A percentile compares a stretch with the other conserved stretches of the same genome.
Evolutionary conservation across 805 yeast species (phyloP).

Genomic region (Saturnispora halmiae): DNA sequence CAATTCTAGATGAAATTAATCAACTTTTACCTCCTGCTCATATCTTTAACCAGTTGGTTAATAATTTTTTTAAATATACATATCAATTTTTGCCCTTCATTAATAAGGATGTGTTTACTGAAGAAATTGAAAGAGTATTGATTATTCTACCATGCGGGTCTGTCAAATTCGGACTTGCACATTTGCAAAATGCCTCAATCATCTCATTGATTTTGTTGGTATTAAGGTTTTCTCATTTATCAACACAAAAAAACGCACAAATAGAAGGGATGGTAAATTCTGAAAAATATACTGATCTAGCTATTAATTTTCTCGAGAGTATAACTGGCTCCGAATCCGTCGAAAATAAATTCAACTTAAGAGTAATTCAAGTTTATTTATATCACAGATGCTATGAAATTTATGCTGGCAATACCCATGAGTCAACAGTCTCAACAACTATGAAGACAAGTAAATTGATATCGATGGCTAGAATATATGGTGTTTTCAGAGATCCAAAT

Average conservation of each 20-base stretch:
- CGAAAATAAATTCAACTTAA: constrained; percentile 33
- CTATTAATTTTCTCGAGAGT: constrained; percentile 33
- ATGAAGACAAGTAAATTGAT: constrained; percentile 33
- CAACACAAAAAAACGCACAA: constrained; percentile 22
- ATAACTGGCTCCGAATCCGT: constrained; percentile 26
- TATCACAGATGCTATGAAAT: constrained; percentile 34
- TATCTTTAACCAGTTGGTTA: constrained; percentile 33
- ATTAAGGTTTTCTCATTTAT: constrained; percentile 34
- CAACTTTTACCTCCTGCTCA: constrained; percentile 33
- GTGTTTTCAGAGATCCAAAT: constrained; percentile 38
- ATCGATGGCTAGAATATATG: constrained; percentile 37
- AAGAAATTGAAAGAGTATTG: constrained; percentile 30
- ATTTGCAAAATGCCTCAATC: constrained; percentile 26
- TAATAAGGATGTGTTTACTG: constrained; percentile 37
- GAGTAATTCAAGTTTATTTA: constrained; percentile 38
- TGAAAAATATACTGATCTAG: constrained; percentile 17
- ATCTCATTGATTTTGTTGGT: constrained; percentile 32
- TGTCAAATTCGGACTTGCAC: constrained; percentile 16
- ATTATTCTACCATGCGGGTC: constrained; percentile 19
- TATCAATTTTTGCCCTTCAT: constrained; percentile 43
- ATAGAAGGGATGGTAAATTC: constrained; percentile 18
- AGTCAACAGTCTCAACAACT: constrained; percentile 35
- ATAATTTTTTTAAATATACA: constrained; percentile 35
- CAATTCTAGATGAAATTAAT: constrained; percentile 24
- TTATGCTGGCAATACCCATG: constrained; percentile 40